Evolutionary conservation across 2,329 filamentous ascomycete genomes (phyloP), one percentile per base, ranked within the genome.

Genomic region (Aspergillus sp.): DNA sequence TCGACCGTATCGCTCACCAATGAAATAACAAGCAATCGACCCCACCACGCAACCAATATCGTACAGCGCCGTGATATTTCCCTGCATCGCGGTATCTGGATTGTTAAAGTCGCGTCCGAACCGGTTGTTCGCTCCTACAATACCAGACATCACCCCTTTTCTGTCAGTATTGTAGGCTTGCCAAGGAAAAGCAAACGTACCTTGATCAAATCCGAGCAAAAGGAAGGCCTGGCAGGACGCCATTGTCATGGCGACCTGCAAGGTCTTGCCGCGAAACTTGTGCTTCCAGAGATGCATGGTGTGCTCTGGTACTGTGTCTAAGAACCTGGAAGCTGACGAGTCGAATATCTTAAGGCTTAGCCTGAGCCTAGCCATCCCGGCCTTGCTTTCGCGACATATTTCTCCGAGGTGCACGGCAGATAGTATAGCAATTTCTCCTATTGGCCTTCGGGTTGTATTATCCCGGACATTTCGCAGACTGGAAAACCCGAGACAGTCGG

Each of bases 141-240:
- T 70, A 23, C 70, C 71, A 22, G 53, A 46, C 60, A 58, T 58
- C 6, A 61, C 58, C 4, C 52, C 52, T 53, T 17, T 32, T 23
- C 23, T 22, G 7, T 38, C 2, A 10, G 10, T 4, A 2, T 4
- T 2, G 13, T 3, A 5, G 2, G 13, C 19, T 12, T 22, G 15
- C 17, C 9, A 15, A 7, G 4, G 9, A 9, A n/a, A 42, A 19
- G 10, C 13, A 22, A 19, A 35, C 43, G 13, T 25, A 55, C 74
- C 74, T 57, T 77, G 75, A 51, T 78, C 73, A 55, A 76, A 78
- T 7, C 75, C 75, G 1, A 68, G 55, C 4, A 68, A 53, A 4
- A 66, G 49, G 17, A 66, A 67, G 6, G 59, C 73, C 55, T 67
- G 73, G 45, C 52, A 76, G 51, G 51, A 75, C 54, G 44, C 72